Percentiles rank a stretch among this genome's conserved stretches.
phyloP scores from a whole-genome alignment of 192 early-diverging fungal genomes.

The Obelidium mucronatum region DNA sequence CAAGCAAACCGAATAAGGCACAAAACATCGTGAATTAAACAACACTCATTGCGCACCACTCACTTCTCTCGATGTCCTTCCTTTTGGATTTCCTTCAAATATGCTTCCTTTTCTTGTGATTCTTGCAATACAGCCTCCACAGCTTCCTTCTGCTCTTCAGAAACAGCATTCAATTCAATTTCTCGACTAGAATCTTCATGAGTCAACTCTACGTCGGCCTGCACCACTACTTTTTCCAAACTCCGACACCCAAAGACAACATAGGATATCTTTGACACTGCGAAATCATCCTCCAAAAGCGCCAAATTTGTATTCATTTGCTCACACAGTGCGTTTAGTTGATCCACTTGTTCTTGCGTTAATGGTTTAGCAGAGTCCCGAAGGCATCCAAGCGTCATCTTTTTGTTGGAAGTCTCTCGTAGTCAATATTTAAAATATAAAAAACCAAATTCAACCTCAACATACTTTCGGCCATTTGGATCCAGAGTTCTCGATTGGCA shows the following conservation, averaged over 20 bases:
- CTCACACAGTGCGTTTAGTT: slow-evolving; percentile 1
- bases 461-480: slow-evolving; percentile 34
- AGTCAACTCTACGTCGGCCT: slow-evolving; percentile 4
- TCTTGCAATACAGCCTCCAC: slow-evolving; percentile 13
- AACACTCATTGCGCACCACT: not conserved
- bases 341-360: slow-evolving; percentile 2
- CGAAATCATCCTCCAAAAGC: slow-evolving; percentile 12
- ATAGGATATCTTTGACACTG: slow-evolving; percentile 17
- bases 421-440: not conserved
- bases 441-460: not conserved
- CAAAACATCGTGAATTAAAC: not conserved
- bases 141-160: not conserved
- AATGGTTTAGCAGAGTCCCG: not conserved
- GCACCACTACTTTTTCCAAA: not conserved
- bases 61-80: slow-evolving; percentile 10
- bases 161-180: not conserved
- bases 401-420: too few relatives aligned
- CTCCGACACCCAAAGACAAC: slow-evolving; percentile 8
- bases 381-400: slow-evolving; percentile 25
- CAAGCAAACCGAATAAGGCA: not conserved
- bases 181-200: not conserved
- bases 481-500: slow-evolving; percentile 12
- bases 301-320: slow-evolving; percentile 20
- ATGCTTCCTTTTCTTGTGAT: slow-evolving; percentile 5
- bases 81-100: slow-evolving; percentile 16